Percentiles rank a stretch among this genome's conserved stretches.
Conservation (phyloP, 2,329 filamentous ascomycete genomes). For the Pestalotiopsis sp. region DNA sequence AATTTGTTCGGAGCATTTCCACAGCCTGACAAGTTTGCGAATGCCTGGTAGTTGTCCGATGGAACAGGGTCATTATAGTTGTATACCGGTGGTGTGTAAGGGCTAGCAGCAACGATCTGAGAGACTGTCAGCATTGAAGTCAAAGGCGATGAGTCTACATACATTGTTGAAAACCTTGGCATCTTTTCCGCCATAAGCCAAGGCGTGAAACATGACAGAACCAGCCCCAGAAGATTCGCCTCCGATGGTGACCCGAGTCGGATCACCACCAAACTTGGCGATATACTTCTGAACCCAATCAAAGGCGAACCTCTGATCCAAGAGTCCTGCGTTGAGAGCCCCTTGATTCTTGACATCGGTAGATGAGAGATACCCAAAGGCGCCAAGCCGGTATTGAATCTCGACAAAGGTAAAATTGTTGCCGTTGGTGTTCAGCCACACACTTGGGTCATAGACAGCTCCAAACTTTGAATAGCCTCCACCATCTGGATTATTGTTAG, state of each 20-base stretch:
- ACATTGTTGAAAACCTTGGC: constrained; percentile 49
- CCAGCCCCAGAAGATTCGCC: constrained; percentile 59
- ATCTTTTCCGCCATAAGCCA: constrained; percentile 47
- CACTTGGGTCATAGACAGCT: constrained; percentile 19
- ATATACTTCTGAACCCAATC: constrained; percentile 57
- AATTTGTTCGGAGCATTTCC: constrained; percentile 20
- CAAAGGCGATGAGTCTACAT: constrained; percentile 47
- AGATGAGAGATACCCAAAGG: background rate
- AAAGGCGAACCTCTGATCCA: constrained; percentile 42
- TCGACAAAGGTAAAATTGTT: constrained; percentile 41
- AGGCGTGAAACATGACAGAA: constrained; percentile 47
- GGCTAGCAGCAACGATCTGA: background rate
- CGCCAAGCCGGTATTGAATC: constrained; percentile 39
- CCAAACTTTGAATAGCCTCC: constrained; percentile 42
- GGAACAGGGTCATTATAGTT: constrained; percentile 32
- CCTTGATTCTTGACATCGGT: background rate
- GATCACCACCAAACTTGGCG: constrained; percentile 54
- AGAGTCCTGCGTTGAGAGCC: background rate
- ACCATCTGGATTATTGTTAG: constrained; percentile 36
- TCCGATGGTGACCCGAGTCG: constrained; percentile 52
- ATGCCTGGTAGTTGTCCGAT: constrained; percentile 33
- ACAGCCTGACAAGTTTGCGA: constrained; percentile 23
- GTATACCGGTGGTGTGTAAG: constrained; percentile 15
- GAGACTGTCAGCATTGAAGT: background rate
- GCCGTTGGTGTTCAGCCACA: constrained; percentile 39